Base-by-base conservation (phyloP, 2,329 filamentous ascomycete genomes). In the Aulographum hederae region DNA sequence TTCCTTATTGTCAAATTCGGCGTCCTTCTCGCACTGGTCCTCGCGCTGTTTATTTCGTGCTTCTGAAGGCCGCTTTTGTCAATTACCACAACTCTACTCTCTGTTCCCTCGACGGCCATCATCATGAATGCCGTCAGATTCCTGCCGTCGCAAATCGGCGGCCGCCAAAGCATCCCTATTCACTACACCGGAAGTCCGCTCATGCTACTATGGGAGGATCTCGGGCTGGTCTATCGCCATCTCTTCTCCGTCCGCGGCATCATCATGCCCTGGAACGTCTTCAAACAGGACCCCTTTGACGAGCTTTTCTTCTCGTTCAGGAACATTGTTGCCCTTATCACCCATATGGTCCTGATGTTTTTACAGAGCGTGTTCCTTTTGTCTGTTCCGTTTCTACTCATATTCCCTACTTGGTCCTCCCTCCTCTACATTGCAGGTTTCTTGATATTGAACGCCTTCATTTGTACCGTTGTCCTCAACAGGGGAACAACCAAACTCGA, bases 311-410 rank as follows among this genome's bases (percentile, higher is more conserved):
- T 62, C 1, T 73, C 66, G 0, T 36, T 43, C 11, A 47, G 52
- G 27, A 82, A 82, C 39, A 20, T 71, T 1, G 62, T 60, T 40
- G 66, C 63, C 35, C 47, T 80, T 15, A 43, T 51, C 12, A 44
- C 77, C 4, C 78, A 84, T 41, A 19, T 57, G 3, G 32, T 78
- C 26, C 58, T 82, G 3, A 45, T 63, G 18, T 32, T 74, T 8
- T 44, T 68, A n/a, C 76, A 82, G 51, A 39, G 68, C 1, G 42
- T 43, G 0, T 78, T 80, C 45, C 44, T 82, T 6, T 11, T 76
- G 1, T 60, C 61, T 0, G 43, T 82, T 2, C 67, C 73, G 0
- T 46, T 67, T 13, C 38, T 37, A 13, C 33, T 54, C 20, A 62
- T 32, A 38, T 69, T 33, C 38, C 65, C 38, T 63, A 61, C 16